Conservation (phyloP, 257 asterid species). For the Echites panduratus region DNA sequence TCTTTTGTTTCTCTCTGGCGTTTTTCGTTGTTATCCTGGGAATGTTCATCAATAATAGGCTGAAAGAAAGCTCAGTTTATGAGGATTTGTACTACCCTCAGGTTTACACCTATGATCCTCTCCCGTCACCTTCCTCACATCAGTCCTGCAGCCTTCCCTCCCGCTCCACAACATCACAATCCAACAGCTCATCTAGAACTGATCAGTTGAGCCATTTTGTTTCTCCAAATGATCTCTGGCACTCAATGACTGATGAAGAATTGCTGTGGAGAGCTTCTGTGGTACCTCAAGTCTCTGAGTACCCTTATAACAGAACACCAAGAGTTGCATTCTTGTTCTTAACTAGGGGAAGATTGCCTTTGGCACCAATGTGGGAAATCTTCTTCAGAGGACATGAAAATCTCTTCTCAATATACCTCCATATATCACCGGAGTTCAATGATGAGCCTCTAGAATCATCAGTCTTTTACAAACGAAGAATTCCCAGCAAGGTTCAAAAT, state of each 20-base stretch:
- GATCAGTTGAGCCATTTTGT: constrained; percentile 17
- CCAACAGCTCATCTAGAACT: constrained; percentile 4
- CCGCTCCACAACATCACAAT: constrained; percentile 13
- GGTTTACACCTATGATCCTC: constrained; percentile 39
- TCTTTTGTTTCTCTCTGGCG: constrained; percentile 38
- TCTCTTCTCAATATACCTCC: constrained; percentile 62
- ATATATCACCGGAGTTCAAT: constrained; percentile 42
- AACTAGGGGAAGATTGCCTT: constrained; percentile 45
- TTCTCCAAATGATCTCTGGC: constrained; percentile 33
- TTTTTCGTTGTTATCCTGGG: constrained; percentile 42
- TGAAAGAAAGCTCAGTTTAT: constrained; percentile 36
- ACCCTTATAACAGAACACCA: constrained; percentile 41
- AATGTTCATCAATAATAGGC: constrained; percentile 46
- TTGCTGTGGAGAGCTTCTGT: constrained; percentile 65
- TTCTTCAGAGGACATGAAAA: constrained; percentile 68
- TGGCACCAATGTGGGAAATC: constrained; percentile 70
- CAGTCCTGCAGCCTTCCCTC: constrained; percentile 15
- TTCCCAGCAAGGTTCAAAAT: constrained; percentile 54
- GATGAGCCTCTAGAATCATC: constrained; percentile 46
- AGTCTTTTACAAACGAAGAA: constrained; percentile 56
- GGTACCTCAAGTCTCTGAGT: constrained; percentile 39
- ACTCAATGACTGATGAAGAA: constrained; percentile 53
- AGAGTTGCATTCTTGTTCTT: constrained; percentile 79
- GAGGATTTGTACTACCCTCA: constrained; percentile 51
- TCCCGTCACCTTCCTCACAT: constrained; percentile 21